phyloP scores from a whole-genome alignment of 805 yeast species.

The Zygosaccharomyces siamensis region DNA sequence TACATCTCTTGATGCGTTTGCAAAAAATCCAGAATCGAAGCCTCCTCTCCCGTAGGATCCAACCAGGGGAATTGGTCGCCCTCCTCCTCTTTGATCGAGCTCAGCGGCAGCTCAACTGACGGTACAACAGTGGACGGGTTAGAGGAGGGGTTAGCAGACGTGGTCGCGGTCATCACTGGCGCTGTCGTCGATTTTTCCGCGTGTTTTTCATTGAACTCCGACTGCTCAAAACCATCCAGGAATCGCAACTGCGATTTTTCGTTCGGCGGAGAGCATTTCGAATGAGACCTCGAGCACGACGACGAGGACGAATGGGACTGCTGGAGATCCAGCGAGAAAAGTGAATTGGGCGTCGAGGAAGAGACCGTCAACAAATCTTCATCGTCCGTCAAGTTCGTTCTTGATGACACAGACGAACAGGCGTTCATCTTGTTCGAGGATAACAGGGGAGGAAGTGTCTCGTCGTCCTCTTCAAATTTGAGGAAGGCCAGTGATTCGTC shows the following conservation, averaged over 20 bases:
- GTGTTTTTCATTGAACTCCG: slow-evolving; percentile 21
- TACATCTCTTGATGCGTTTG: not conserved
- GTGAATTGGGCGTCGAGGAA: slow-evolving; percentile 27
- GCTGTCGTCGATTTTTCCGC: slow-evolving; percentile 5
- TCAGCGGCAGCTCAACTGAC: slow-evolving; percentile 7
- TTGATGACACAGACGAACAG: slow-evolving; percentile 13
- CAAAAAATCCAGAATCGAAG: slow-evolving; percentile 1
- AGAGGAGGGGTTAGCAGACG: not conserved
- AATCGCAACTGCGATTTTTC: slow-evolving; percentile 12
- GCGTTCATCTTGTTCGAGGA: slow-evolving; percentile 14
- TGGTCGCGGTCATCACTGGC: slow-evolving; percentile 1
- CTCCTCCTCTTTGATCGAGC: slow-evolving; percentile 16
- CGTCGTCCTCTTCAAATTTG: slow-evolving; percentile 29
- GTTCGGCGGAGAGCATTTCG: slow-evolving; percentile 2
- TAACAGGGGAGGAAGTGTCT: slow-evolving; percentile 11
- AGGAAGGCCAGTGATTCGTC: slow-evolving; percentile 19
- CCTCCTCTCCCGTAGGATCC: not conserved
- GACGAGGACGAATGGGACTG: slow-evolving; percentile 15
- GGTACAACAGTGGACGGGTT: slow-evolving; percentile 3
- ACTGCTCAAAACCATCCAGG: slow-evolving; percentile 22
- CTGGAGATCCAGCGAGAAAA: slow-evolving; percentile 24
- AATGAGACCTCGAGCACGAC: slow-evolving; percentile 2
- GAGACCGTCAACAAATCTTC: slow-evolving; percentile 23
- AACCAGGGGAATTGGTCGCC: slow-evolving; percentile 1
- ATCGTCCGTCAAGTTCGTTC: slow-evolving; percentile 22